Evolutionary conservation across 1,139 yeast genomes (phyloP), one percentile per base, ranked within the genome.

Genomic region (Entelexis paramagnoliae): DNA sequence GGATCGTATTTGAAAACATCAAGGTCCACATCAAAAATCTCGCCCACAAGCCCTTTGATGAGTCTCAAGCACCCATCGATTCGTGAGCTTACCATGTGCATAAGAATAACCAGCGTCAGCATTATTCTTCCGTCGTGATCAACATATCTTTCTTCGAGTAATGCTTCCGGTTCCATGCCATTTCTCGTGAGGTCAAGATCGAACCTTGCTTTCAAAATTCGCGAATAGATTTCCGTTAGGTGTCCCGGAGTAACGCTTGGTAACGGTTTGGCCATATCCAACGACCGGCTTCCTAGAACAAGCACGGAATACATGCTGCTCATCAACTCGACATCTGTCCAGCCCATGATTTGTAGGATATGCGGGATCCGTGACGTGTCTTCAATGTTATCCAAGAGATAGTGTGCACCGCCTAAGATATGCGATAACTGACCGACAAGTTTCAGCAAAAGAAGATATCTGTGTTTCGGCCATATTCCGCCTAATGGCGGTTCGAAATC

Each of bases 31-130:
- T 38, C 51, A 24, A 32, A 55, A 1, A 41, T 43, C 39, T 56
- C 59, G 9, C 59, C 59, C 11, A 56, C 59, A 9, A 56, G 51
- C 4, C 50, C 52, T 36, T 56, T 56, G 13, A 51, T 35, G 1
- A 55, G 8, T 4, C 48, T 36, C 28, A 55, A 22, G 24, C 48
- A 35, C 2, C 42, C 52, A 24, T 56, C 59, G 4, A 53, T 22
- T 14, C 53, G 40, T 24, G 47, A 51, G 24, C 48, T 52, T 17
- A 53, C n/a, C 24, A 50, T 48, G 22, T 51, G 29, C 19, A 38
- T 45, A 14, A 28, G 28, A 5, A 40, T 29, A 11, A 49, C 38
- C 14, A 51, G 26, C 1, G 51, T 46, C n/a, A 51, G 26, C 7
- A 41, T 39, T 13, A 35, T 32, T n/a, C 54, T 17, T 2, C 54